A percentile compares a stretch with the other conserved stretches of the same genome.
Evolutionary conservation across 2,329 filamentous ascomycete genomes (phyloP).

Genomic region (Aspergillus sergii): DNA sequence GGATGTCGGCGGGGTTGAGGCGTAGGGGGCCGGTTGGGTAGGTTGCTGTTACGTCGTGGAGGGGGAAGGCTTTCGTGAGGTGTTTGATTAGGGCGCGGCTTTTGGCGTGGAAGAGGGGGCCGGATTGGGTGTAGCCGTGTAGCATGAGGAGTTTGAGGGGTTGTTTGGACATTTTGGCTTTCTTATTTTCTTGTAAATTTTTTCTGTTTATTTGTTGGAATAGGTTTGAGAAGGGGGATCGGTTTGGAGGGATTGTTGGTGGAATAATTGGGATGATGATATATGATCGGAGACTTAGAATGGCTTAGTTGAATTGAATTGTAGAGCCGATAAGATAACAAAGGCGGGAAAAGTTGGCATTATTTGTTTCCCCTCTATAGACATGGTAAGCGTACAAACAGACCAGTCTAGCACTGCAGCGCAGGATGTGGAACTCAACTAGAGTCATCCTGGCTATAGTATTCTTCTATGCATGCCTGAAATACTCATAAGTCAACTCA

Average conservation of each 20-base stretch:
- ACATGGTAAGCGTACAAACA: not conserved
- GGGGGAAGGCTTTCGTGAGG: slow-evolving; percentile 71
- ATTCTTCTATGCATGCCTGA: too few species aligned
- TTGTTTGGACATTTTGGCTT: slow-evolving; percentile 13
- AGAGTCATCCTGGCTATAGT: not conserved
- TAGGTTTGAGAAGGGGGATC: not conserved
- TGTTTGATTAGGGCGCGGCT: slow-evolving; percentile 84
- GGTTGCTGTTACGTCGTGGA: slow-evolving; percentile 60
- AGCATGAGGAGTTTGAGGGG: slow-evolving; percentile 72
- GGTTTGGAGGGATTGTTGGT: not conserved
- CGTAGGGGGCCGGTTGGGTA: slow-evolving; percentile 71
- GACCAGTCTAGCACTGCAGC: not conserved
- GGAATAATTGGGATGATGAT: not conserved
- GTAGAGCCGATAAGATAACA: not conserved
- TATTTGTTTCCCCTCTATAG: not conserved
- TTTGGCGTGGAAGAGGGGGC: slow-evolving; percentile 81
- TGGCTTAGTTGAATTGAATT: not conserved
- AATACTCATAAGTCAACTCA: too few species aligned
- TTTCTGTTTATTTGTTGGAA: not conserved
- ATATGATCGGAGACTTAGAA: not conserved
- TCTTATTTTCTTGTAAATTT: too few species aligned
- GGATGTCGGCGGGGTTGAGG: slow-evolving; percentile 67
- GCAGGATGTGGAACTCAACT: not conserved
- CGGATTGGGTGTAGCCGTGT: slow-evolving; percentile 90
- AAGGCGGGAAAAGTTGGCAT: not conserved